Evolutionary conservation across 352 stramenopile species (phyloP).

Genomic region (Aphanomyces stellatus): DNA sequence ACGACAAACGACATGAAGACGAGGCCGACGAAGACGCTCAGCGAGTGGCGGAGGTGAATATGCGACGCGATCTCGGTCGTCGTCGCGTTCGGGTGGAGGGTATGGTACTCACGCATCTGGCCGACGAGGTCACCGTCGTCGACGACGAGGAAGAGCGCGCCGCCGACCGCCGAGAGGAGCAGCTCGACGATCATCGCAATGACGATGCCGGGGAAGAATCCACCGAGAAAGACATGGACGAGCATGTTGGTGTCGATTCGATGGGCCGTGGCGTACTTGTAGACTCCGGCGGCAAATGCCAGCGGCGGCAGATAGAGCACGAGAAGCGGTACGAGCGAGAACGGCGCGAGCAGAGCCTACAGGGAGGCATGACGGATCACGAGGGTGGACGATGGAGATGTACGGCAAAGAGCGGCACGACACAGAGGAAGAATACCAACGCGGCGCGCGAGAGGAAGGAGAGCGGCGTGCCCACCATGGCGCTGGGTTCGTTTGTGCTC

Average conservation of each 20-base stretch:
- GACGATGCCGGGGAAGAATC: slow-evolving; percentile 32
- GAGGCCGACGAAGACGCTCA: slow-evolving; percentile 56
- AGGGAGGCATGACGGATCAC: not conserved
- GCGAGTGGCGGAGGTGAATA: slow-evolving; percentile 43
- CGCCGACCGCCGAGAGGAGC: slow-evolving; percentile 32
- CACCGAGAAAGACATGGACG: slow-evolving; percentile 41
- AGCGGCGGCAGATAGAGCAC: slow-evolving; percentile 10
- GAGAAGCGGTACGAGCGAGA: not conserved
- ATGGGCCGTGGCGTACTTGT: not conserved
- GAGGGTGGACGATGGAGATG: not conserved
- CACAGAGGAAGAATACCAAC: not conserved
- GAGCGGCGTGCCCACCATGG: no score
- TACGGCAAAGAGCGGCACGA: not conserved
- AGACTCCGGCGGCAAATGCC: not conserved
- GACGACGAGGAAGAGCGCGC: slow-evolving; percentile 46
- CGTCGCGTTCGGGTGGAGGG: not conserved
- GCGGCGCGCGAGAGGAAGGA: not conserved
- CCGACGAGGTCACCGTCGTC: slow-evolving; percentile 34
- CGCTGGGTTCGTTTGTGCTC: no score
- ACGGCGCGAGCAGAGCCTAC: not conserved
- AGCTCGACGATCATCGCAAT: slow-evolving; percentile 36
- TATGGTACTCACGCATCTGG: slow-evolving; percentile 31
- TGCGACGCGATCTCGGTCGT: slow-evolving; percentile 33
- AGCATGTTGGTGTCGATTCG: slow-evolving; percentile 22
- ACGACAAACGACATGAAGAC: slow-evolving; percentile 44